Conservation (phyloP, 352 stramenopile genomes). For the Phytophthora palmivora region DNA sequence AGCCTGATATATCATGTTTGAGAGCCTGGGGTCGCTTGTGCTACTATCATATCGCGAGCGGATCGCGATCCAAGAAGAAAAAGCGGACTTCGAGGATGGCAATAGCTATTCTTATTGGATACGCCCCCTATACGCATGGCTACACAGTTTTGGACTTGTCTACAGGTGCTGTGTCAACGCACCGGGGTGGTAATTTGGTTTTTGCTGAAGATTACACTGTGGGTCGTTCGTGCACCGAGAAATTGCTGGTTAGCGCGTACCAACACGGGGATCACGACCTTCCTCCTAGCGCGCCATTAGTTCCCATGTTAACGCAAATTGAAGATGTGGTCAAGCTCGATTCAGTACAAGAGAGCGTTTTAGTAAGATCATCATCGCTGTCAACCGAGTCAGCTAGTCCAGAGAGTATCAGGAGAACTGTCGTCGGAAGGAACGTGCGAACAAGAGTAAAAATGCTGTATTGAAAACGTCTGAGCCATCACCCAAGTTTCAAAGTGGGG, state of each 20-base stretch:
- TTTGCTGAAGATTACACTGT: not conserved
- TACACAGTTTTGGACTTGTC: not conserved
- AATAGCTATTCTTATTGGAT: not conserved
- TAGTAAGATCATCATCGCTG: not conserved
- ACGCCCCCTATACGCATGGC: not conserved
- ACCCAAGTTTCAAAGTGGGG: no score
- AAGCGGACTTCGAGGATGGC: not conserved
- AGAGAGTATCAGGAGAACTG: no score
- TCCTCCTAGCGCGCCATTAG: not conserved
- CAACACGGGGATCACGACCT: not conserved
- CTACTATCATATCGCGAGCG: constrained; percentile 2
- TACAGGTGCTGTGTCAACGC: not conserved
- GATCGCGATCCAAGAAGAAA: not conserved
- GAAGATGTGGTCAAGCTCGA: not conserved
- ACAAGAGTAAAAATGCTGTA: no score
- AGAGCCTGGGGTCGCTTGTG: not conserved
- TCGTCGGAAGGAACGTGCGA: not conserved
- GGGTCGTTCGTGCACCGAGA: not conserved
- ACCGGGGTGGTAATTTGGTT: not conserved
- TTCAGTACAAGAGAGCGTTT: not conserved
- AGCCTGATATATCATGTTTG: not conserved
- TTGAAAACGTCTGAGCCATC: no score
- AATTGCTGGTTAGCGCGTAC: not conserved
- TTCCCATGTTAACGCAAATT: not conserved
- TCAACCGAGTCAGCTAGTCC: no score